Evolutionary conservation across 352 stramenopile species (phyloP).

Genomic region (Phytophthora hibernalis): DNA sequence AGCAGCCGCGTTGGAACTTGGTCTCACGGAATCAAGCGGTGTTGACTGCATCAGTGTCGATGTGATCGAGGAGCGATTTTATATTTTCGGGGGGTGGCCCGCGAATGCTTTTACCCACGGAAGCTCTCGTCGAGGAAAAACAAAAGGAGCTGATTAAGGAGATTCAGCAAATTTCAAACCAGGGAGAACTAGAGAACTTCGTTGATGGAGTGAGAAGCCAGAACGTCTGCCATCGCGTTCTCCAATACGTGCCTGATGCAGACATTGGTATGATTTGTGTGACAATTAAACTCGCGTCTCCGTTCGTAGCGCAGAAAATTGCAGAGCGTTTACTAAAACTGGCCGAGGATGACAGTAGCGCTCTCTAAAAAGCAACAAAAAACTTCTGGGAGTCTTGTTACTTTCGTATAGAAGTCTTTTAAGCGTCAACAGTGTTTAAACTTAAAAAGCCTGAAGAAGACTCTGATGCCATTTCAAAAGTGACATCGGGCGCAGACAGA

Average conservation of each 20-base stretch:
- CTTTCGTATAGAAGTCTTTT: too few relatives aligned
- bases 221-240: not conserved
- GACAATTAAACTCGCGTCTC: slow-evolving; percentile 6
- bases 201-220: not conserved
- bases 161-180: not conserved
- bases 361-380: too few relatives aligned
- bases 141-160: not conserved
- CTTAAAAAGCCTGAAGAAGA: too few relatives aligned
- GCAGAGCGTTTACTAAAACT: not conserved
- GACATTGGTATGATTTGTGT: not conserved
- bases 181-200: not conserved
- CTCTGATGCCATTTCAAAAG: too few relatives aligned
- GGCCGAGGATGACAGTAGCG: too few relatives aligned
- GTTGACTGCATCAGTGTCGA: not conserved
- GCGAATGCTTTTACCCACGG: not conserved
- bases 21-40: not conserved
- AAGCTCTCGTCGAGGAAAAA: not conserved
- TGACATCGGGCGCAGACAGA: not conserved
- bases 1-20: not conserved
- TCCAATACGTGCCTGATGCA: slow-evolving; percentile 2
- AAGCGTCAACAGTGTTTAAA: too few relatives aligned
- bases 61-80: not conserved
- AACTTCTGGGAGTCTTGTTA: too few relatives aligned
- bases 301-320: slow-evolving; percentile 9
- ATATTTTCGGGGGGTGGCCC: slow-evolving; percentile 12